Evolutionary conservation across 2,329 filamentous ascomycete genomes (phyloP), one percentile per base, ranked within the genome.

Genomic region (Sclerotinia trifoliorum): DNA sequence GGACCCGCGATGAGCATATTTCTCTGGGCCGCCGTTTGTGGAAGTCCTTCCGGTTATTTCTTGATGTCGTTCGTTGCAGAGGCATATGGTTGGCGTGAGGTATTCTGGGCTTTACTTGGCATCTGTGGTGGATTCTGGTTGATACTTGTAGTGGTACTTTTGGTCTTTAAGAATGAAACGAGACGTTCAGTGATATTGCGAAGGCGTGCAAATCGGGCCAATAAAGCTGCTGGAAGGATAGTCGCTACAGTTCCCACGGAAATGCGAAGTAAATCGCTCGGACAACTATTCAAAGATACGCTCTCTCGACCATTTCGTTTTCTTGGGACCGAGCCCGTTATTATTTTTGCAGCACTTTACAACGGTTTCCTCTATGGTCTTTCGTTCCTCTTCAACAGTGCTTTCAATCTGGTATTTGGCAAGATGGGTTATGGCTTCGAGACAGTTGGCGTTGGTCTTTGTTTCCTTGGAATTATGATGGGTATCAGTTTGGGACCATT

Each of bases 261-360:
- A n/a, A 67, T 67, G 57, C 44, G 55, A 26, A 63, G 48, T 21
- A 67, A 67, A n/a, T 55, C 65, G 3, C 21, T 67, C 21, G 65
- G 48, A 24, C 57, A 67, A 7, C 26, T 72, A 10, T 48, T 68
- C 21, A 49, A 69, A 51, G 65, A 56, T 15, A 68, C 67, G 2
- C 55, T 71, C 7, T 67, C 62, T n/a, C 64, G 70, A n/a, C 83
- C 83, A 0, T 77, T 84, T 21, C 80, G 85, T 73, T 85, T 89
- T 71, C 85, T 82, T 13, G 69, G 86, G 73, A 83, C 85, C 73
- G 86, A 89, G 68, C 85, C 86, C 0, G 84, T 86, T 15, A 82
- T 90, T 70, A 75, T 87, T 70, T 88, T 89, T 75, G 82, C 85
- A 1, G 84, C 87, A 72, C 69, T 87, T 52, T 90, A 89, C 78